Percentiles rank a stretch among this genome's conserved stretches.
phyloP scores from a whole-genome alignment of 225 moss, liverwort and hornwort genomes.

The Straminergon stramineum region DNA sequence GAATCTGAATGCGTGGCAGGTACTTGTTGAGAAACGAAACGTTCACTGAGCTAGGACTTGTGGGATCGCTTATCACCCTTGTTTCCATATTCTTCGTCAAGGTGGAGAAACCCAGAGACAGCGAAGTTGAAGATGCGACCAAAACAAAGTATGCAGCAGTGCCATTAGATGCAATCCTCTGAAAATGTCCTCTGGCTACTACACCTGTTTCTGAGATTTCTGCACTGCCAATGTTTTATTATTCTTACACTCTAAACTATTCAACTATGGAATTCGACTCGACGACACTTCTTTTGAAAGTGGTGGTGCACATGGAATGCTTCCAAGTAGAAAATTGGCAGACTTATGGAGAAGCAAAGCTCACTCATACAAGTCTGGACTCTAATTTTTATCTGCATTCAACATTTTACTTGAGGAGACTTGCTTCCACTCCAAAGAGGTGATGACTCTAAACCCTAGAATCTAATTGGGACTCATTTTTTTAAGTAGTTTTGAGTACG shows the following conservation, averaged over 20 bases:
- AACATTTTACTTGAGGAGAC: not conserved
- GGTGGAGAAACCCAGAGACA: slow-evolving; percentile 2
- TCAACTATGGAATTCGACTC: not conserved
- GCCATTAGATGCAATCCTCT: not conserved
- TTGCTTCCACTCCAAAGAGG: not conserved
- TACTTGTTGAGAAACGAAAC: slow-evolving; percentile 16
- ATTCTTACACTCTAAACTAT: not conserved
- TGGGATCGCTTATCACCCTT: slow-evolving; percentile 13
- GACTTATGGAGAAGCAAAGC: not conserved
- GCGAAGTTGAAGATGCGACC: not conserved
- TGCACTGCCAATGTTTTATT: not conserved
- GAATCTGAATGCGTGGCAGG: not conserved
- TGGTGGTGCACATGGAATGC: not conserved
- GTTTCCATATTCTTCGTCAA: slow-evolving; percentile 22
- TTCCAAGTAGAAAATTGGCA: not conserved
- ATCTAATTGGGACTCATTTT: too few species aligned
- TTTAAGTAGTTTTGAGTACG: not conserved
- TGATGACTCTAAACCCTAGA: not conserved
- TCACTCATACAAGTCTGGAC: not conserved
- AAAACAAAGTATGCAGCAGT: not conserved
- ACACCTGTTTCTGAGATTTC: not conserved
- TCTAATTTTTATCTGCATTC: not conserved
- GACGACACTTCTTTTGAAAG: not conserved
- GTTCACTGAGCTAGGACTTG: not conserved
- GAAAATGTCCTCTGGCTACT: not conserved